A percentile compares a stretch with the other conserved stretches of the same genome.
Evolutionary conservation across 1,284 basidiomycete genomes (phyloP).

Genomic region (Phaffia rhodozyma): DNA sequence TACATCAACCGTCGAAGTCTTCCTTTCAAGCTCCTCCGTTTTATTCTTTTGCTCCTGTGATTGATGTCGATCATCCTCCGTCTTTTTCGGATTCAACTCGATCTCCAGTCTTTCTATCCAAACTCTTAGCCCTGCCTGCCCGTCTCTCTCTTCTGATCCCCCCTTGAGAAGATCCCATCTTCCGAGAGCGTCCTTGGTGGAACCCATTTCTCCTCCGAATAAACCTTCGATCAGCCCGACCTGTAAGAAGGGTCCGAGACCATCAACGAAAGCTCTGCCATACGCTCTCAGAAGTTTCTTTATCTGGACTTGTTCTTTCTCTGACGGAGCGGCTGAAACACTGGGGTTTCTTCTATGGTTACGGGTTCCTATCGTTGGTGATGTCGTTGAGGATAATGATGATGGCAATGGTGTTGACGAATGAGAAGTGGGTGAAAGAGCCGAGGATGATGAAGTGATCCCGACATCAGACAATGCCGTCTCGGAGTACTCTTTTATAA

Average conservation of each 20-base stretch:
- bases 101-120: conserved; percentile 5
- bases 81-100: not conserved
- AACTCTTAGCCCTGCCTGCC: not conserved
- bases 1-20: no score
- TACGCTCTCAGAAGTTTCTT: conserved; percentile 42
- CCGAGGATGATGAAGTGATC: conserved; percentile 11
- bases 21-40: no score
- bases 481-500: conserved; percentile 42
- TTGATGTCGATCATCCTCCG: no score
- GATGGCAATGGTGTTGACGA: not conserved
- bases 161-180: not conserved
- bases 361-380: not conserved
- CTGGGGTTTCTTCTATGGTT: conserved; percentile 12
- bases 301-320: conserved; percentile 36
- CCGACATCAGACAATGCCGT: conserved; percentile 20
- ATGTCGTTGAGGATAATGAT: not conserved
- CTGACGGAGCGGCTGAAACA: conserved; percentile 17
- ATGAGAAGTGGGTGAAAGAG: not conserved
- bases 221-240: conserved; percentile 60
- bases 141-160: not conserved
- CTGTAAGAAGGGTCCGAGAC: conserved; percentile 56
- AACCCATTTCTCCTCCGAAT: conserved; percentile 40
- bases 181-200: conserved; percentile 15
- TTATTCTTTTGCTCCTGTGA: no score
- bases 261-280: conserved; percentile 46